Evolutionary conservation across 306 rosid genomes (phyloP).

Genomic region (Hippophae rhamnoides): DNA sequence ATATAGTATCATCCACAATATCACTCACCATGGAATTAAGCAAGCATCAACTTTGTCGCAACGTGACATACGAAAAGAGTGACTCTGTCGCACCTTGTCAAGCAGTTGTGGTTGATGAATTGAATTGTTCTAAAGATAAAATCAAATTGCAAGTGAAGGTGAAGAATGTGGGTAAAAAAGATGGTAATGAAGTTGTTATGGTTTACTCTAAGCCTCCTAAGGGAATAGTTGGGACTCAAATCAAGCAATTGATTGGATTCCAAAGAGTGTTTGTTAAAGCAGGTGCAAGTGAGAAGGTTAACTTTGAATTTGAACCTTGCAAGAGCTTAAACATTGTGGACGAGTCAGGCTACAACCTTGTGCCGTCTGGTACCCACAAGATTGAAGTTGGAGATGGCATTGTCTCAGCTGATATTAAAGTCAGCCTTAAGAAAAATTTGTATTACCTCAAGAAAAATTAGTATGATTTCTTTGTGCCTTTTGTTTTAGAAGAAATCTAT

Average conservation of each 20-base stretch:
- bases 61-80: too few relatives aligned
- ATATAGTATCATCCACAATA: constrained; percentile 8
- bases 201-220: constrained; percentile 25
- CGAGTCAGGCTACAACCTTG: constrained; percentile 10
- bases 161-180: constrained; percentile 8
- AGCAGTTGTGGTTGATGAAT: constrained; percentile 17
- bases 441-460: neutral
- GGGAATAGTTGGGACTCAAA: constrained; percentile 7
- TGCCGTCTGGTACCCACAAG: constrained; percentile 22
- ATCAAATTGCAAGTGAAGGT: constrained; percentile 14
- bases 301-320: constrained; percentile 15
- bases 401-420: constrained; percentile 4
- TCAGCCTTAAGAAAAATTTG: neutral
- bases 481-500: too few relatives aligned
- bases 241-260: constrained; percentile 28
- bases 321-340: constrained; percentile 23
- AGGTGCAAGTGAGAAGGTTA: constrained; percentile 5
- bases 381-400: constrained; percentile 12
- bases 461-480: too few relatives aligned
- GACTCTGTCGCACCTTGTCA: constrained; percentile 2
- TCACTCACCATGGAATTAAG: constrained; percentile 4
- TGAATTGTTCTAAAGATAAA: constrained; percentile 5
- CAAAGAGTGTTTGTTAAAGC: constrained; percentile 18
- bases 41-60: constrained; percentile 13
- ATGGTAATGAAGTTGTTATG: constrained; percentile 19